phyloP scores from a whole-genome alignment of 2,329 filamentous ascomycete genomes.

The Alternaria hordeiaustralica region DNA sequence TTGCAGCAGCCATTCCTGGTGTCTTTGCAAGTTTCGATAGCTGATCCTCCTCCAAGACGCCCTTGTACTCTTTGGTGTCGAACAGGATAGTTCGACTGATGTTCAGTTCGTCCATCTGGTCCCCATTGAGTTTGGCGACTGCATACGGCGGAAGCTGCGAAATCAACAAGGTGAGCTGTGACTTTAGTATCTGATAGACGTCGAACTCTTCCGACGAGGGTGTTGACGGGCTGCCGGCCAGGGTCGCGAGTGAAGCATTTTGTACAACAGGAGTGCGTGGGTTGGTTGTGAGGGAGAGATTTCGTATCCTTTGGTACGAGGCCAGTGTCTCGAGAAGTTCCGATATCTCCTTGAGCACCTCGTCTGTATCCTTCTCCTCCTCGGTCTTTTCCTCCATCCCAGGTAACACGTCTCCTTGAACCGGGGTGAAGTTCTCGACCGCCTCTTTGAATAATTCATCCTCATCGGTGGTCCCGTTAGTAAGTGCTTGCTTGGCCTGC shows the following conservation, averaged over 20 bases:
- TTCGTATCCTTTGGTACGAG: slow-evolving; percentile 80
- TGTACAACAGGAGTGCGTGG: slow-evolving; percentile 71
- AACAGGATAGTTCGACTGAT: slow-evolving; percentile 81
- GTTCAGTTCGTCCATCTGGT: slow-evolving; percentile 81
- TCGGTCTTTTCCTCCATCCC: slow-evolving; percentile 47
- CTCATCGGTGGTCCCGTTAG: slow-evolving; percentile 46
- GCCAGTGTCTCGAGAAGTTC: slow-evolving; percentile 78
- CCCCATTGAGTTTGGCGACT: slow-evolving; percentile 83
- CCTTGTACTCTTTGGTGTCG: slow-evolving; percentile 74
- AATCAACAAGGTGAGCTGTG: slow-evolving; percentile 76
- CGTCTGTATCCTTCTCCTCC: slow-evolving; percentile 68
- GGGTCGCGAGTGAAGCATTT: slow-evolving; percentile 65
- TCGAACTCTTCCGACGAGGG: slow-evolving; percentile 66
- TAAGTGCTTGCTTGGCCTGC: slow-evolving; percentile 43
- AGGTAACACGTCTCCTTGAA: slow-evolving; percentile 30
- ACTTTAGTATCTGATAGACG: slow-evolving; percentile 75
- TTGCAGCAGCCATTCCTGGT: slow-evolving; percentile 39
- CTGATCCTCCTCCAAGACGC: slow-evolving; percentile 85
- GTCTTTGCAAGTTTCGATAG: slow-evolving; percentile 52
- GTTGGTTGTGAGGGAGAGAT: slow-evolving; percentile 70
- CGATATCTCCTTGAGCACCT: slow-evolving; percentile 74
- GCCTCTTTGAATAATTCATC: slow-evolving; percentile 47
- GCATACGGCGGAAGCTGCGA: slow-evolving; percentile 81
- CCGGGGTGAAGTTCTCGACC: slow-evolving; percentile 47
- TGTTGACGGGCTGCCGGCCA: slow-evolving; percentile 65